Conservation (phyloP, 805 yeast genomes). For the Zygosaccharomyces siamensis region DNA sequence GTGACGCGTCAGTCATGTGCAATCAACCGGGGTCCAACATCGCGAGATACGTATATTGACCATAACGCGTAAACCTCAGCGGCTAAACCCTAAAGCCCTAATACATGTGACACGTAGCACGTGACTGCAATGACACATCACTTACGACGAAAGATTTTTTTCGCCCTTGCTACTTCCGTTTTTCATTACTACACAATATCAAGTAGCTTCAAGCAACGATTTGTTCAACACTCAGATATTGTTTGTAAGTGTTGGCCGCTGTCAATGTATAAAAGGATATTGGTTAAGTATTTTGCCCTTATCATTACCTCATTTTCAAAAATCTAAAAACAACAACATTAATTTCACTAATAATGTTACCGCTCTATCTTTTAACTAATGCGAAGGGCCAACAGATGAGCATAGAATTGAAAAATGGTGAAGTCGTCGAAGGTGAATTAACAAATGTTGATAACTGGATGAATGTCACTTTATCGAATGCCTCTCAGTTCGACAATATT, state of each 20-base stretch:
- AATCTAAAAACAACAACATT: conserved; percentile 4
- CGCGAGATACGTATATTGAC: neutral
- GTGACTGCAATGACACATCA: neutral
- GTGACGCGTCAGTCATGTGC: neutral
- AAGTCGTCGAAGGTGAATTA: conserved; percentile 76
- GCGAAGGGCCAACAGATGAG: conserved; percentile 83
- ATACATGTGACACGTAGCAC: neutral
- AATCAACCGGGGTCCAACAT: neutral
- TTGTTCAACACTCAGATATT: too few relatives aligned
- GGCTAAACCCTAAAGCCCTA: neutral
- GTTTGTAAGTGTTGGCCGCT: neutral
- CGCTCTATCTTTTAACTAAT: conserved; percentile 83
- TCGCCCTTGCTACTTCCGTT: too few relatives aligned
- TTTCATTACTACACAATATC: too few relatives aligned
- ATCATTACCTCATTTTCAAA: neutral
- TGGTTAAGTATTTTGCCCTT: neutral
- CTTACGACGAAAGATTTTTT: neutral
- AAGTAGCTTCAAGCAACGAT: too few relatives aligned
- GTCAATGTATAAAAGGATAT: neutral
- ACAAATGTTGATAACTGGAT: conserved; percentile 91
- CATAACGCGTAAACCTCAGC: neutral
- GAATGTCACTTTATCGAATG: conserved; percentile 83
- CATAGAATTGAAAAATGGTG: conserved; percentile 90
- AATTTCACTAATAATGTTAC: conserved; percentile 49
- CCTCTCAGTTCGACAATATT: conserved; percentile 36